phyloP scores from a whole-genome alignment of 2,329 filamentous ascomycete species.

The Dothidotthia symphoricarpi region DNA sequence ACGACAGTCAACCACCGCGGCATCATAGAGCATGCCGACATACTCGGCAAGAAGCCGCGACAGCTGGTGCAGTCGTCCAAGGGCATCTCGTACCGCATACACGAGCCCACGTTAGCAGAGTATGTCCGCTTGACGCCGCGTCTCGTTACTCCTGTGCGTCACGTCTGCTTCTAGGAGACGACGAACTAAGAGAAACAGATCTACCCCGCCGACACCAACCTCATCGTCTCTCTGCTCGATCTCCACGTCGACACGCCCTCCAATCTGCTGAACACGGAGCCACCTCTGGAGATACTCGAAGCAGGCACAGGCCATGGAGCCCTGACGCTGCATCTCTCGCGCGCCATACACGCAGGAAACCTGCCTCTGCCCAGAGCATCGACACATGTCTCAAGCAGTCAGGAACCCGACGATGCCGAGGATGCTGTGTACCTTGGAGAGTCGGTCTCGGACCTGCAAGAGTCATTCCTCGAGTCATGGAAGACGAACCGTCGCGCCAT shows the following conservation, averaged over 20 bases:
- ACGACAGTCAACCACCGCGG: constrained; percentile 49
- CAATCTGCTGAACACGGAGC: constrained; percentile 36
- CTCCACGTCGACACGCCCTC: constrained; percentile 57
- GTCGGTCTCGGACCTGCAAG: constrained; percentile 31
- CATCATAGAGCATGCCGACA: constrained; percentile 51
- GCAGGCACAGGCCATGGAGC: constrained; percentile 83
- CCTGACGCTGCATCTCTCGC: constrained; percentile 70
- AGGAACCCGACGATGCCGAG: constrained; percentile 14
- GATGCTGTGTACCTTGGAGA: constrained; percentile 36
- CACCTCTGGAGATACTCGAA: constrained; percentile 72
- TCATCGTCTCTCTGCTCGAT: constrained; percentile 75
- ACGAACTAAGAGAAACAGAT: constrained; percentile 48
- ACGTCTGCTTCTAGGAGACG: background rate
- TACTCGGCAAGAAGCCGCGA: constrained; percentile 63
- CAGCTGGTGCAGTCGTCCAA: constrained; percentile 59
- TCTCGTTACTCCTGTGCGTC: constrained; percentile 69
- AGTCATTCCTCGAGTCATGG: constrained; percentile 37
- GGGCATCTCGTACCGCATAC: constrained; percentile 55
- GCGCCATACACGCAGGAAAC: constrained; percentile 74
- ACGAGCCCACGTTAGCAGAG: constrained; percentile 68
- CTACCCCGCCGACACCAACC: constrained; percentile 71
- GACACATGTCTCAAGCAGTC: too few species aligned
- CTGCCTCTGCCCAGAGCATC: constrained; percentile 46
- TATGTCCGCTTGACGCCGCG: constrained; percentile 68
- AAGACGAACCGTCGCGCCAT: constrained; percentile 59